phyloP scores from a whole-genome alignment of 176 grass and related monocot genomes.

The Rhynchospora pubera region DNA sequence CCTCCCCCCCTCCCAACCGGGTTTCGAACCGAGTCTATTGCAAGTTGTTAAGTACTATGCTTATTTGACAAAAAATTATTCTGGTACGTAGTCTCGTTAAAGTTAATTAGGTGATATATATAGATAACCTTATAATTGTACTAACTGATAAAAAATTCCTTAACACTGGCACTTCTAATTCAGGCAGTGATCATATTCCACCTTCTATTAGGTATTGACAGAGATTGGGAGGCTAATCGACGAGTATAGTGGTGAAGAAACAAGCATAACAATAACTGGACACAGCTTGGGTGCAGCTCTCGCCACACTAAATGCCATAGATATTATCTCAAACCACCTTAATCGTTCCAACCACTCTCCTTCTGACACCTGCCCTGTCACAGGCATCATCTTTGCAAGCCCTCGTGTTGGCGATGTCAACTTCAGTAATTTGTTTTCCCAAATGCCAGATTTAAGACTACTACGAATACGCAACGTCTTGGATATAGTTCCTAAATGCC shows the following conservation, averaged over 20 bases:
- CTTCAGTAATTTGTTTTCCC: slow-evolving; percentile 49
- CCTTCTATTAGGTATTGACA: slow-evolving; percentile 51
- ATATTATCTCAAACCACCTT: slow-evolving; percentile 52
- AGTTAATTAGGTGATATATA: not conserved
- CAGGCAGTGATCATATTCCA: not conserved
- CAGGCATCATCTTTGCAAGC: slow-evolving; percentile 61
- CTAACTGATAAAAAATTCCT: not conserved
- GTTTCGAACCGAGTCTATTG: no score
- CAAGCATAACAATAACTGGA: slow-evolving; percentile 77
- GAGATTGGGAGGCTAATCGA: slow-evolving; percentile 57
- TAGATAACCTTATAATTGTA: not conserved
- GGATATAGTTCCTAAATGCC: slow-evolving; percentile 68
- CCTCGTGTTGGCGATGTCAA: slow-evolving; percentile 59
- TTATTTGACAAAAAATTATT: no score
- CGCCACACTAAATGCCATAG: slow-evolving; percentile 62
- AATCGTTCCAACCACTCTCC: slow-evolving; percentile 22
- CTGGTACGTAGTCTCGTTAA: not conserved
- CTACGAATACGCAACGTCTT: slow-evolving; percentile 46
- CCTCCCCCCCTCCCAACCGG: no score
- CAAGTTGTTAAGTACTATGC: no score
- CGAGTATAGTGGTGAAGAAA: slow-evolving; percentile 58
- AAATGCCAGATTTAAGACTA: slow-evolving; percentile 36
- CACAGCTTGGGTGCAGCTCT: slow-evolving; percentile 83
- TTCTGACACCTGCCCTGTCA: slow-evolving; percentile 17
- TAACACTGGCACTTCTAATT: not conserved